Percentiles rank a stretch among this genome's conserved stretches.
These are phyloP conservation scores for Gillenia trifoliata DNA, from an alignment of 306 rosid species.

Conservation along the genomic window DNA sequence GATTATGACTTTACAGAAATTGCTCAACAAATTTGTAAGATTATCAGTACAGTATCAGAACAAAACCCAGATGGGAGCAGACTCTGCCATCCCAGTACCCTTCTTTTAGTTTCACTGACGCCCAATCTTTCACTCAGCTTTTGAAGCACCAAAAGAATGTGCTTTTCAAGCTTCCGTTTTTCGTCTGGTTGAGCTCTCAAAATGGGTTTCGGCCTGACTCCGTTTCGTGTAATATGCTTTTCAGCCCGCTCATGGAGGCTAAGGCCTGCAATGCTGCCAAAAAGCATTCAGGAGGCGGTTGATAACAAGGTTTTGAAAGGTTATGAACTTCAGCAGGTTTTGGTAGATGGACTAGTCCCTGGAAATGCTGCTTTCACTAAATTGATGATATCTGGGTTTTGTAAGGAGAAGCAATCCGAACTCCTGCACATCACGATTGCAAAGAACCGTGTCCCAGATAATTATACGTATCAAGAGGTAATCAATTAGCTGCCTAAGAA, in stretches of 20 bases:
- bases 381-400: constrained; percentile 45
- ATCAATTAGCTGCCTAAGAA: constrained; percentile 52
- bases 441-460: constrained; percentile 32
- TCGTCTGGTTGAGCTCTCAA: constrained; percentile 50
- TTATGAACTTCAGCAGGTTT: constrained; percentile 51
- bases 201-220: constrained; percentile 42
- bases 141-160: constrained; percentile 48
- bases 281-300: constrained; percentile 50
- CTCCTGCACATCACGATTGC: constrained; percentile 71
- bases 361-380: constrained; percentile 40
- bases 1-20: constrained; percentile 25
- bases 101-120: constrained; percentile 50
- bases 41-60: too few species aligned
- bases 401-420: constrained; percentile 48
- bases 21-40: constrained; percentile 42
- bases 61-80: constrained; percentile 63
- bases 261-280: constrained; percentile 55
- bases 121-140: constrained; percentile 42
- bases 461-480: constrained; percentile 50
- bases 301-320: constrained; percentile 36
- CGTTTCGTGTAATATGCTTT: constrained; percentile 39
- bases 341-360: constrained; percentile 51
- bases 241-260: constrained; percentile 52
- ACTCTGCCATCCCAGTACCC: constrained; percentile 57
- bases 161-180: constrained; percentile 64